Evolutionary conservation across 768 basidiomycete species (phyloP), one percentile per base, ranked within the genome.

Genomic region (Phaffia tasmanica): DNA sequence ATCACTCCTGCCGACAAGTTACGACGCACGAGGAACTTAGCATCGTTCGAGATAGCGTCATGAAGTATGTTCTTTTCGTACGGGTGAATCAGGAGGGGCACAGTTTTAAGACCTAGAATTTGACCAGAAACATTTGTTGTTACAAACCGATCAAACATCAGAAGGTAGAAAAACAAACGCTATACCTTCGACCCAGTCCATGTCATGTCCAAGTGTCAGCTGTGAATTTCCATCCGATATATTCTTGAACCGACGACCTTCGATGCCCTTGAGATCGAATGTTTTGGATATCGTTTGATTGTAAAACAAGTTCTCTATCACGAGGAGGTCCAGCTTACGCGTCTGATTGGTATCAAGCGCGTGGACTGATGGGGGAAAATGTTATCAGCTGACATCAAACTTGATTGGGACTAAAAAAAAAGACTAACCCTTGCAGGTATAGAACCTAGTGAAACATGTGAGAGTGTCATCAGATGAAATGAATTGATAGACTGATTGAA

Each of bases 241-340:
- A 2, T 79, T 72, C 74, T 86, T 87, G 57, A 86, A 84, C 73
- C 84, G 86, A 19, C 87, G 79, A 0, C 86, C 85, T 64, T 85
- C 85, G 48, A 91, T 89, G 2, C 88, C 88, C 74, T 91, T 91
- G 62, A 91, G 77, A 73, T 91, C 88, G 71, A 86, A 91, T 0
- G 83, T 86, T 77, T 84, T 84, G 61, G 77, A 76, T 61, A 88
- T 80, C 58, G 83, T 83, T 74, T 83, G 82, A 53, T 82, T 79
- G 72, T 84, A 87, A 73, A 91, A 89, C 21, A 89, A 74, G 71
- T 89, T 89, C 75, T 89, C 88, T 87, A 89, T 89, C 9, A 89
- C 85, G 5, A 89, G 78, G 16, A 91, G 78, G 73, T 91, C 87
- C 1, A 84, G 81, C 73, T 85, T 86, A 18, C 82, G 81, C 71